Evolutionary conservation across 2,329 filamentous ascomycete species (phyloP), one percentile per base, ranked within the genome.

Genomic region (Penicillium sp.): DNA sequence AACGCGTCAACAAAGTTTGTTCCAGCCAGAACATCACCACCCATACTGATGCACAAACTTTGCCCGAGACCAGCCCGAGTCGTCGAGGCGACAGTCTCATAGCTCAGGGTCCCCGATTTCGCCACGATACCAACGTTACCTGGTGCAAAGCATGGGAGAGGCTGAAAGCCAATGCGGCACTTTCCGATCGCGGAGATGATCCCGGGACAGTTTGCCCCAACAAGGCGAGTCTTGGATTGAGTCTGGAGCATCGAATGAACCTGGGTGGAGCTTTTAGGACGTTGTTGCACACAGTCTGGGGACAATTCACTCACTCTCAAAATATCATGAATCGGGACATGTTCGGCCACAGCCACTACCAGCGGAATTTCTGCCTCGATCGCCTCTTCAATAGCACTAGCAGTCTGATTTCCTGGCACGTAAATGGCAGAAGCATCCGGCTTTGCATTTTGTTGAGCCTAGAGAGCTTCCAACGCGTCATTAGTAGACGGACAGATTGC

Each of bases 341-440:
- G 85, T 64, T 91, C 87, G 5, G 87, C 86, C 5, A 91, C 86
- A 5, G 85, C 84, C 5, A 90, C 85, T 24, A 90, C 82, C 1
- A 90, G 75, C 0, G 86, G 85, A 0, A 90, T 83, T 61, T 90
- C 85, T 0, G 86, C 86, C 65, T 84, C 85, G 45, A 90, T 86
- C 1, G 87, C 86, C 64, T 90, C 86, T 64, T 88, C 83, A 58
- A 91, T 90, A 0, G 87, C 87, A 26, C 75, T 74, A 0, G 83
- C 76, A 1, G 86, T 87, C 55, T 86, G 81, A 50, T 83, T 79
- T n/a, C 86, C 86, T 1, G 86, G 83, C 2, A 90, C 87, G 57
- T 88, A 90, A 47, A 91, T 86, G 4, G 83, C 86, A 1, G 86
- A 89, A 4, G 86, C 87, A 69, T 90, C 82, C 2, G 87, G 86